These are phyloP conservation scores for Ganoderma sinense DNA, from an alignment of 1,284 basidiomycete genomes.

Conservation along the genomic window DNA sequence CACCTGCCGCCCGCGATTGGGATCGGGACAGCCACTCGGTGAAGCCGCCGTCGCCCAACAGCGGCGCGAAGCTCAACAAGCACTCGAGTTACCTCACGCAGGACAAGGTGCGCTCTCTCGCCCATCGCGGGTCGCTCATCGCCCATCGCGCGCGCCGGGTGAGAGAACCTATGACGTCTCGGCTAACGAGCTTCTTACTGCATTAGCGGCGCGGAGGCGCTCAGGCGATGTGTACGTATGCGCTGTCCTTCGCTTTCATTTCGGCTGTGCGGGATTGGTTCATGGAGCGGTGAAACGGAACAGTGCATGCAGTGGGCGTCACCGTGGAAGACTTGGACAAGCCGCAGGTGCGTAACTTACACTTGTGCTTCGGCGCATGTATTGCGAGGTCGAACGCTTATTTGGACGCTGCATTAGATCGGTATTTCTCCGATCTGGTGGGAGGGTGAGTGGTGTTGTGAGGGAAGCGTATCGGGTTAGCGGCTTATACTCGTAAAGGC, in stretches of 20 bases:
- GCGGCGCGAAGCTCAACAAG: conserved; percentile 69
- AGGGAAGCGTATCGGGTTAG: background rate
- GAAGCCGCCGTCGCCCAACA: conserved; percentile 45
- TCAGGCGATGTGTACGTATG: conserved; percentile 82
- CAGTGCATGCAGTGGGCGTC: conserved; percentile 81
- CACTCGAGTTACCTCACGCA: conserved; percentile 74
- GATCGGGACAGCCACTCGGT: conserved; percentile 47
- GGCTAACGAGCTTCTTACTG: conserved; percentile 10
- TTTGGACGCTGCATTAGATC: conserved; percentile 55
- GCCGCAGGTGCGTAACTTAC: conserved; percentile 62
- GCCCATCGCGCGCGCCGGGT: too few relatives aligned
- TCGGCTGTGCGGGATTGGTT: conserved; percentile 1
- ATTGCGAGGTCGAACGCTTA: background rate
- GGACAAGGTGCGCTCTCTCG: conserved; percentile 58
- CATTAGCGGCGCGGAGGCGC: conserved; percentile 75
- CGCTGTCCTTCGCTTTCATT: conserved; percentile 39
- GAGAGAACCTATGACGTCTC: background rate
- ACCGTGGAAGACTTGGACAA: conserved; percentile 84
- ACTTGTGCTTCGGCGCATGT: background rate
- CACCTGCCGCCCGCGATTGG: background rate
- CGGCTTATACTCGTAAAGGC: conserved; percentile 47
- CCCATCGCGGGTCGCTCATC: background rate
- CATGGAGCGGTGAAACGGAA: conserved; percentile 9
- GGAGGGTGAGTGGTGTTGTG: conserved; percentile 65
- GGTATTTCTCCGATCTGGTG: conserved; percentile 89